Evolutionary conservation across 2,329 filamentous ascomycete species (phyloP), one percentile per base, ranked within the genome.

Genomic region (Calonectria pteridis): DNA sequence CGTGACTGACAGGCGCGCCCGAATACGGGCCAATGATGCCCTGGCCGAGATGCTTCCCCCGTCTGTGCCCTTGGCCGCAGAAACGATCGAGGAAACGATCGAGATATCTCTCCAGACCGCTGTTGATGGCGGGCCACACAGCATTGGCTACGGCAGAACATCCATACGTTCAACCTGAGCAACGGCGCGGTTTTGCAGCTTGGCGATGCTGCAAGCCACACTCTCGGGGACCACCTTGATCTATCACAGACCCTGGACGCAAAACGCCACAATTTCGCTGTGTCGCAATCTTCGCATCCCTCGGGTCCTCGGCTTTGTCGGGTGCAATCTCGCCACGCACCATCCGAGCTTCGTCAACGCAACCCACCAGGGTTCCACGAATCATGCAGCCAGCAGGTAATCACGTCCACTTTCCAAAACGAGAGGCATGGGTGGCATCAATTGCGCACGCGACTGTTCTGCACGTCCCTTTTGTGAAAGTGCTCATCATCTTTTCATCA

Each of bases 251-350:
- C 33, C 33, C 55, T 26, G 7, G 55, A 62, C 29, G n/a, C n/a
- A 13, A 18, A 40, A 28, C 55, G 55, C 55, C 55, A 59, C 55
- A 59, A 23, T 59, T 59, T 35, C 35, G 51, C 51, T 23, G 33
- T 23, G 33, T 40, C 35, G 33, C 35, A 62, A 28, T 40, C 55
- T 37, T 62, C 55, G 55, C 55, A 29, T 62, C 55, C 55, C 18
- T 62, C 55, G 55, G 31, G 23, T 62, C 7, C 23, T 62, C 55
- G 55, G 55, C 33, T 40, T 40, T 29, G 33, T 62, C 55, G 55
- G 55, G 55, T 62, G 14, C 29, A 62, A 62, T 62, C 55, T 62
- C 55, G 55, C 55, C 55, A 40, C 55, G 55, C 53, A 59, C 55
- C 35, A 26, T 62, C 43, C 43, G 4, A 46, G 26, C 50, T 16